Base-by-base conservation (phyloP, 768 basidiomycete species). In the Amanita rimosa region DNA sequence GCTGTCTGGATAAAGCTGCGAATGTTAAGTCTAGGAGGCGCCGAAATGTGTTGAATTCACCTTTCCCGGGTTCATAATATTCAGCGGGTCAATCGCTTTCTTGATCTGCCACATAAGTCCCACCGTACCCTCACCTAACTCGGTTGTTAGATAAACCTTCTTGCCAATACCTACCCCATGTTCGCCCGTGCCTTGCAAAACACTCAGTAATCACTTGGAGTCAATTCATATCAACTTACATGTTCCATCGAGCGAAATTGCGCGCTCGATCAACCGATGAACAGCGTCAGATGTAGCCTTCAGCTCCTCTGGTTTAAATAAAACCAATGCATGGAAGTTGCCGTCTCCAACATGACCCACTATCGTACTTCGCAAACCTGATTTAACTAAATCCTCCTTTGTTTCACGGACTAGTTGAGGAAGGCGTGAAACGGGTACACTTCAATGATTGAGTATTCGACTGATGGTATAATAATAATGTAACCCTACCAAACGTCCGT, bases 161-260 rank as follows among this genome's bases (percentile, higher is more conserved):
- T 93, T 93, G 8, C 90, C 90, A 6, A 92, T 64, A 1, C 91
- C 90, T 11, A 93, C 83, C 0, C 90, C 90, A 61, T 93, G 90
- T 61, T 93, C 89, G 7, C 88, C 87, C 3, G 85, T 87, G 55
- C 83, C 83, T 87, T 52, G 8, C 47, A 46, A 22, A 40, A 5
- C 6, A 35, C n/a, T 41, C 54, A 49, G 9, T n/a, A 55, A 14
- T 36, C 33, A 27, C 22, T 27, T 11, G 29, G 39, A 41, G 14
- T 14, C 19, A 11, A 39, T 29, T 9, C 6, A 17, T 8, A 13
- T 37, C 27, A 16, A 64, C 80, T 53, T 53, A 83, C 85, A 88
- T 16, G 86, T 88, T 39, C 86, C 86, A 53, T 87, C 86, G 48
- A 87, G 65, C 11, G 72, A 68, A 34, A 89, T 69, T 3, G 85